phyloP scores from a whole-genome alignment of 2,329 filamentous ascomycete genomes.

The Grosmannia penicillata region DNA sequence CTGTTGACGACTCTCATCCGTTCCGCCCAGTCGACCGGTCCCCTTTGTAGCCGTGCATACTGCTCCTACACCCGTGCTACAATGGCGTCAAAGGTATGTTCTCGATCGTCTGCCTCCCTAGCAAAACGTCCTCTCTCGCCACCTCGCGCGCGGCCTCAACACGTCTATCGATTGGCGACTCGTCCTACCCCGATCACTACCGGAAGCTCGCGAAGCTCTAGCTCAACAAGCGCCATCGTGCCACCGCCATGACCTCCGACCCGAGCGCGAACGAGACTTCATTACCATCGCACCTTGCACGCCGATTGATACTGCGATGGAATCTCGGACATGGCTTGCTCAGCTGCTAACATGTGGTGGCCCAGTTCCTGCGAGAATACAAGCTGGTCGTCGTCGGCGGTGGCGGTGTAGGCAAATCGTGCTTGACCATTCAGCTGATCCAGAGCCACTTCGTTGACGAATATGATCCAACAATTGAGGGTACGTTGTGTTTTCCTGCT shows the following conservation, averaged over 20 bases:
- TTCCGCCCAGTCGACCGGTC: background rate
- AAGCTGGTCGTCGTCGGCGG: conserved; percentile 95
- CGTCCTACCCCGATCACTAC: no score
- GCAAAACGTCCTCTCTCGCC: background rate
- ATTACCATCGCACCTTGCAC: no score
- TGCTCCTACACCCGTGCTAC: background rate
- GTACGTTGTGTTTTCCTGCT: conserved; percentile 43
- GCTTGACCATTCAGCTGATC: conserved; percentile 92
- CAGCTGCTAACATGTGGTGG: no score
- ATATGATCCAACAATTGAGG: conserved; percentile 99
- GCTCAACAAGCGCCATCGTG: no score
- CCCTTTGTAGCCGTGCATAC: background rate
- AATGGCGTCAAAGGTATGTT: conserved; percentile 3
- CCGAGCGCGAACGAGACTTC: no score
- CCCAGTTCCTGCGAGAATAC: conserved; percentile 75
- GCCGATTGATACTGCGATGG: no score
- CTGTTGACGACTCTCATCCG: background rate
- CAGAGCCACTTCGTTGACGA: conserved; percentile 98
- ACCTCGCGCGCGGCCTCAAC: no score
- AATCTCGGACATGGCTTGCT: no score
- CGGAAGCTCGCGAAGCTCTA: no score
- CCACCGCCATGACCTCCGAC: no score
- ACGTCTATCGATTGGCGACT: no score
- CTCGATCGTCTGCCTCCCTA: background rate
- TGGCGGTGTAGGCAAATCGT: conserved; percentile 97